phyloP scores from a whole-genome alignment of 192 early-diverging fungal genomes.

The Mortierella hygrophila region DNA sequence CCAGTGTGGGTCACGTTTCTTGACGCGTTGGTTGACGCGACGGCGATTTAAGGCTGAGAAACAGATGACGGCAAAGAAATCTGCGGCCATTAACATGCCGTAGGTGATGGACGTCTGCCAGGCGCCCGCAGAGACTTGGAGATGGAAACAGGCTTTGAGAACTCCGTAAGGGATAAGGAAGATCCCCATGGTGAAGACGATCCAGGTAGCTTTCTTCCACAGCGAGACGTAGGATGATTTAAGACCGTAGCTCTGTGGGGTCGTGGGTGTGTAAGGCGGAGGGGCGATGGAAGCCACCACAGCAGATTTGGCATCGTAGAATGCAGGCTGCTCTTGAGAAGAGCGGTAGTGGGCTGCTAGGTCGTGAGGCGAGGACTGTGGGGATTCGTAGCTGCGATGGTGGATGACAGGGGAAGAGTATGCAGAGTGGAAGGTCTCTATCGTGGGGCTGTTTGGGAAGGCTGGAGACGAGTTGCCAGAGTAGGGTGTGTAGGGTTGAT shows the following conservation, averaged over 20 bases:
- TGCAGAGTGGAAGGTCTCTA: conserved; percentile 17
- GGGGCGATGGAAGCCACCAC: conserved; percentile 2
- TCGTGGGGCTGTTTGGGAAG: background rate
- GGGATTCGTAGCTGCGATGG: conserved; percentile 8
- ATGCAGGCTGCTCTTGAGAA: background rate
- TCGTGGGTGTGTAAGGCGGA: conserved; percentile 1
- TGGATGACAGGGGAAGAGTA: conserved; percentile 7
- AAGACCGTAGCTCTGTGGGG: conserved; percentile 24
- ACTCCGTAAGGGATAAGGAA: conserved; percentile 37
- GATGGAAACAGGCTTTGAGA: conserved; percentile 48
- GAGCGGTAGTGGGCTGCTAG: background rate
- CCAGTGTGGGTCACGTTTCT: conserved; percentile 43
- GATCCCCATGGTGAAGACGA: conserved; percentile 31
- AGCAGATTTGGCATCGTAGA: background rate
- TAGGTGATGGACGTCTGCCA: conserved; percentile 54
- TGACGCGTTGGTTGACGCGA: conserved; percentile 37
- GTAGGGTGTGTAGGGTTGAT: conserved; percentile 1
- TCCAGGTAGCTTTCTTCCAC: conserved; percentile 42
- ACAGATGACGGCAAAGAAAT: conserved; percentile 42
- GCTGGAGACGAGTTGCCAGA: background rate
- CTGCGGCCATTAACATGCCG: conserved; percentile 48
- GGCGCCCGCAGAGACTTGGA: conserved; percentile 45
- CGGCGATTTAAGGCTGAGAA: conserved; percentile 46
- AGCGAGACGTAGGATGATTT: conserved; percentile 32
- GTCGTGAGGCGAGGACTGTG: background rate